phyloP scores from a whole-genome alignment of 2,329 filamentous ascomycete genomes.

The Cladobotryum mycophilum region DNA sequence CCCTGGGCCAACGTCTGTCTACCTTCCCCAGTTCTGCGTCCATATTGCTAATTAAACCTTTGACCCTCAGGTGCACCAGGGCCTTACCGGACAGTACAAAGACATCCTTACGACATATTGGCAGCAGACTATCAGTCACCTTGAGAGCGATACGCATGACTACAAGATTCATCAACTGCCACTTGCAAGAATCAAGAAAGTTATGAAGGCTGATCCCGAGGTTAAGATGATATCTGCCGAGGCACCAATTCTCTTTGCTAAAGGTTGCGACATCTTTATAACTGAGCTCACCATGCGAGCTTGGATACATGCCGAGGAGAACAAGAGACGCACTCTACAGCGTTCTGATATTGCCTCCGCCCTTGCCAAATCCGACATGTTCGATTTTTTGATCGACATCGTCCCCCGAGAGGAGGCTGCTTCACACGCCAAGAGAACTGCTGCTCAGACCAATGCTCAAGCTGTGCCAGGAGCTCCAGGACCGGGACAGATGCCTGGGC shows the following conservation, averaged over 20 bases:
- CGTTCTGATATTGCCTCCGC: slow-evolving; percentile 95
- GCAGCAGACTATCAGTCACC: slow-evolving; percentile 95
- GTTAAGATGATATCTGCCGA: slow-evolving; percentile 99
- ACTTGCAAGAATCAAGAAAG: slow-evolving; percentile 97
- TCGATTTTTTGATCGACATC: slow-evolving; percentile 98
- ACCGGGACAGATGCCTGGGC: slow-evolving; percentile 47
- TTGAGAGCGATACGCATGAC: slow-evolving; percentile 92
- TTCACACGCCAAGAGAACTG: slow-evolving; percentile 72
- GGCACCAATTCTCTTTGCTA: slow-evolving; percentile 94
- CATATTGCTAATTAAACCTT: neutral
- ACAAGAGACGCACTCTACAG: slow-evolving; percentile 92
- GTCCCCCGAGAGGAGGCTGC: slow-evolving; percentile 92
- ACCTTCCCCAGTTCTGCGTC: neutral
- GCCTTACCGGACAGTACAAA: slow-evolving; percentile 83
- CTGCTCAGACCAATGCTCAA: slow-evolving; percentile 42
- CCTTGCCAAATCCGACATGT: slow-evolving; percentile 97
- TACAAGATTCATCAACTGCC: slow-evolving; percentile 98
- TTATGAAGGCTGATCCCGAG: slow-evolving; percentile 99
- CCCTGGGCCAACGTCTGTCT: slow-evolving; percentile 84
- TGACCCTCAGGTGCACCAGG: slow-evolving; percentile 74
- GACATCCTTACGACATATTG: slow-evolving; percentile 98
- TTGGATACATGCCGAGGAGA: slow-evolving; percentile 99
- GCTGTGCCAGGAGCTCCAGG: slow-evolving; percentile 43
- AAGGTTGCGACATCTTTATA: slow-evolving; percentile 98
- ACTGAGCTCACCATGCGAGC: slow-evolving; percentile 98